Conservation (phyloP, 352 stramenopile genomes). For the Pythium aphanidermatum region DNA sequence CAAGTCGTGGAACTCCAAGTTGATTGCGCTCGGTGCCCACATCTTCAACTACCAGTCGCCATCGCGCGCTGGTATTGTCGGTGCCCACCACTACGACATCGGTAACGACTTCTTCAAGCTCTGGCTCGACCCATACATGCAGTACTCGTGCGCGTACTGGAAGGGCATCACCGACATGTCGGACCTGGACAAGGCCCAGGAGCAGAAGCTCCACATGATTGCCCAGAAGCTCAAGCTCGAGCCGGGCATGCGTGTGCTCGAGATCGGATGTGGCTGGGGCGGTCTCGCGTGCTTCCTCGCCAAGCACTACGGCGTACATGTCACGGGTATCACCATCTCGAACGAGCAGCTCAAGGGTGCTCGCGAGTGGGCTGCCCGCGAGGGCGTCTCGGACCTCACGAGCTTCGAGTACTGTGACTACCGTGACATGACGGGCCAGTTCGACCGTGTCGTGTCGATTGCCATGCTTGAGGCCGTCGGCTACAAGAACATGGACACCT, state of each 20-base stretch:
- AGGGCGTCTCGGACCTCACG: conserved; percentile 78
- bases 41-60: conserved; percentile 87
- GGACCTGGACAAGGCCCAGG: conserved; percentile 77
- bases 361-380: conserved; percentile 63
- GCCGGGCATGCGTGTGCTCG: conserved; percentile 77
- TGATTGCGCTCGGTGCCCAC: conserved; percentile 63
- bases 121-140: conserved; percentile 83
- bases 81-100: conserved; percentile 83
- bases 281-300: conserved; percentile 83
- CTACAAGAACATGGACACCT: conserved; percentile 86
- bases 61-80: conserved; percentile 74
- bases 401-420: conserved; percentile 91
- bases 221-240: conserved; percentile 84
- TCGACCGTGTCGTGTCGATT: conserved; percentile 85
- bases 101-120: conserved; percentile 89
- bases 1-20: conserved; percentile 85
- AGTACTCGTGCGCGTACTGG: conserved; percentile 86
- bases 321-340: conserved; percentile 88
- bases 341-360: conserved; percentile 88
- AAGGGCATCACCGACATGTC: conserved; percentile 65
- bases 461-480: conserved; percentile 88
- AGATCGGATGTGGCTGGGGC: conserved; percentile 89
- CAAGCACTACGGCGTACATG: conserved; percentile 82
- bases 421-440: conserved; percentile 82
- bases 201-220: conserved; percentile 86